These are phyloP conservation scores for Colletotrichum musae DNA, from an alignment of 2,329 filamentous ascomycete species.

Conservation along the genomic window DNA sequence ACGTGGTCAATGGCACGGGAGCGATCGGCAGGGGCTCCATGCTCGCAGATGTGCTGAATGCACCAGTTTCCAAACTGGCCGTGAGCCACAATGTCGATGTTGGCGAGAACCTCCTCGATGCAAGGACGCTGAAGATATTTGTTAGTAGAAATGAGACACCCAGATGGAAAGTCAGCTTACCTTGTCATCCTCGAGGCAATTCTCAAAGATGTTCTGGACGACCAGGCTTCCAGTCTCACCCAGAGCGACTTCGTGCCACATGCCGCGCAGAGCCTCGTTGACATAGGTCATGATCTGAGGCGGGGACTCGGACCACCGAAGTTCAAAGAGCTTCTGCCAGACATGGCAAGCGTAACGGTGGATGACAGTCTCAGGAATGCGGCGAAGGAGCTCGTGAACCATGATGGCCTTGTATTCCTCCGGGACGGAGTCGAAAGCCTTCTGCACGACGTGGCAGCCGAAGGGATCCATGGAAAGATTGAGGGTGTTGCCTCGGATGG, in stretches of 20 bases:
- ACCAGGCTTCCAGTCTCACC: constrained; percentile 98
- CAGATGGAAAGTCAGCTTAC: constrained; percentile 61
- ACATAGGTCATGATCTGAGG: constrained; percentile 99
- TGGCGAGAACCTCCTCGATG: constrained; percentile 94
- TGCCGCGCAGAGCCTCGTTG: constrained; percentile 92
- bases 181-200: constrained; percentile 98
- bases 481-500: constrained; percentile 93
- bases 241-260: constrained; percentile 99
- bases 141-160: constrained; percentile 38
- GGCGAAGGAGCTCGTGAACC: constrained; percentile 96
- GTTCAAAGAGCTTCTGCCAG: constrained; percentile 99
- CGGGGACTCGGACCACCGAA: constrained; percentile 94
- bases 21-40: constrained; percentile 91
- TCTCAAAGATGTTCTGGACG: constrained; percentile 99
- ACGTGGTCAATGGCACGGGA: constrained; percentile 96
- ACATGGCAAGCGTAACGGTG: constrained; percentile 99
- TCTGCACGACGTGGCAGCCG: constrained; percentile 97
- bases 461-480: constrained; percentile 98
- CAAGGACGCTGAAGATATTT: constrained; percentile 81
- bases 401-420: constrained; percentile 98
- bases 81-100: constrained; percentile 96
- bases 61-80: constrained; percentile 99
- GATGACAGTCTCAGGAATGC: constrained; percentile 97
- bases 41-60: constrained; percentile 99
- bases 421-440: constrained; percentile 97